Percentiles rank a stretch among this genome's conserved stretches.
These are phyloP conservation scores for Agarophyton chilense DNA, from an alignment of 23 red algal species.

Conservation along the genomic window DNA sequence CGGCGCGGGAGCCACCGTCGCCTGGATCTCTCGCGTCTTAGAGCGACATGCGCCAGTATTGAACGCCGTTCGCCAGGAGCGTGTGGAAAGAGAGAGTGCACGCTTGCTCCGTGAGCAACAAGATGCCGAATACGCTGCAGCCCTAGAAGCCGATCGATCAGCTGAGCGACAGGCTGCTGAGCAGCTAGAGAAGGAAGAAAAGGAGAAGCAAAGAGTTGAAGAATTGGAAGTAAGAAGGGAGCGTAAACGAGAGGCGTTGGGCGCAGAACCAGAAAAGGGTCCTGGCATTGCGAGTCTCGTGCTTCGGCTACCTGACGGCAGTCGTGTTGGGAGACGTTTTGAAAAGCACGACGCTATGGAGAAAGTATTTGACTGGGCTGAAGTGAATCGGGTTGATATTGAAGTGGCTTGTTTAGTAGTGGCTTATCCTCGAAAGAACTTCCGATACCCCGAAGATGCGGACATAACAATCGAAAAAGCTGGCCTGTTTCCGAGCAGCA, in stretches of 20 bases:
- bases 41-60: slow-evolving; percentile 64
- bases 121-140: slow-evolving; percentile 80
- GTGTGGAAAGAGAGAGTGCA: slow-evolving; percentile 65
- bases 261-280: slow-evolving; percentile 74
- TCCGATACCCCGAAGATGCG: slow-evolving; percentile 82
- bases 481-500: slow-evolving; percentile 71
- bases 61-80: slow-evolving; percentile 38
- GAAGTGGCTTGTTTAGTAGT: slow-evolving; percentile 73
- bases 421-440: slow-evolving; percentile 77
- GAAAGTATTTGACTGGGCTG: slow-evolving; percentile 95
- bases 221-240: slow-evolving; percentile 63
- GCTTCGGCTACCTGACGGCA: slow-evolving; percentile 86
- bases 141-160: slow-evolving; percentile 77
- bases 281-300: slow-evolving; percentile 67
- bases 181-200: slow-evolving; percentile 56
- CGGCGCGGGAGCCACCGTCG: slow-evolving; percentile 40
- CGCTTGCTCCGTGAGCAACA: slow-evolving; percentile 87
- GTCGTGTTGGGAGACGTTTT: slow-evolving; percentile 76
- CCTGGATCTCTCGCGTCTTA: slow-evolving; percentile 71
- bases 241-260: slow-evolving; percentile 68
- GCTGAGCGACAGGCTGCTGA: slow-evolving; percentile 54
- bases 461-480: slow-evolving; percentile 70
- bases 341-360: slow-evolving; percentile 50
- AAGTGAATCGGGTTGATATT: slow-evolving; percentile 84
- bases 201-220: slow-evolving; percentile 50